A percentile compares a stretch with the other conserved stretches of the same genome.
phyloP scores from a whole-genome alignment of 2,329 filamentous ascomycete species.

The Fusarium decemcellulare region DNA sequence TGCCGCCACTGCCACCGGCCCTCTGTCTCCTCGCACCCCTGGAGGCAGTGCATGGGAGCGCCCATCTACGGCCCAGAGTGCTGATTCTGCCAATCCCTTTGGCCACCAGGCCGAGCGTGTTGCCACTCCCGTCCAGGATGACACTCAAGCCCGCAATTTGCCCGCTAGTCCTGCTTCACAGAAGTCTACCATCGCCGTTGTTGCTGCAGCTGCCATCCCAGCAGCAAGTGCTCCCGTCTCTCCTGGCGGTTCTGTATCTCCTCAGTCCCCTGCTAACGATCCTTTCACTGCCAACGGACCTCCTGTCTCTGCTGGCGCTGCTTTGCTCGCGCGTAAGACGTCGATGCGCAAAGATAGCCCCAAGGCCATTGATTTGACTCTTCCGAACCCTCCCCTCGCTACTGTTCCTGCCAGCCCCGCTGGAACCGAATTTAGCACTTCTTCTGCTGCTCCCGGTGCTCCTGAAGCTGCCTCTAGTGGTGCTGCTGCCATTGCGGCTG shows the following conservation, averaged over 20 bases:
- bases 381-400: constrained; percentile 53
- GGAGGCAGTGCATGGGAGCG: constrained; percentile 63
- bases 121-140: constrained; percentile 58
- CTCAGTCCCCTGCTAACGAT: constrained; percentile 48
- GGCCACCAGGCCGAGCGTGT: constrained; percentile 70
- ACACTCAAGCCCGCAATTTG: constrained; percentile 40
- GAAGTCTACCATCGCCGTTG: constrained; percentile 25
- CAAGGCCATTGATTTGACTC: constrained; percentile 68
- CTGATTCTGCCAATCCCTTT: constrained; percentile 79
- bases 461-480: constrained; percentile 59
- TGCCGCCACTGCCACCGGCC: constrained; percentile 39
- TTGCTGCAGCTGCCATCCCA: constrained; percentile 51
- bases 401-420: constrained; percentile 70
- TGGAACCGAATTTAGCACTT: constrained; percentile 74
- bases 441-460: constrained; percentile 65
- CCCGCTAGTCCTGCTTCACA: constrained; percentile 55
- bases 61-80: constrained; percentile 60
- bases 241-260: constrained; percentile 8
- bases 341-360: constrained; percentile 69
- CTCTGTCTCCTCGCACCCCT: constrained; percentile 44
- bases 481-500: constrained; percentile 73
- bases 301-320: constrained; percentile 50
- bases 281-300: constrained; percentile 57
- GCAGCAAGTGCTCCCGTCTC: constrained; percentile 24
- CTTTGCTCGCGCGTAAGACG: constrained; percentile 64